A percentile compares a stretch with the other conserved stretches of the same genome.
These are phyloP conservation scores for Colletotrichum higginsianum DNA, from an alignment of 2,329 filamentous ascomycete species.

Conservation along the genomic window DNA sequence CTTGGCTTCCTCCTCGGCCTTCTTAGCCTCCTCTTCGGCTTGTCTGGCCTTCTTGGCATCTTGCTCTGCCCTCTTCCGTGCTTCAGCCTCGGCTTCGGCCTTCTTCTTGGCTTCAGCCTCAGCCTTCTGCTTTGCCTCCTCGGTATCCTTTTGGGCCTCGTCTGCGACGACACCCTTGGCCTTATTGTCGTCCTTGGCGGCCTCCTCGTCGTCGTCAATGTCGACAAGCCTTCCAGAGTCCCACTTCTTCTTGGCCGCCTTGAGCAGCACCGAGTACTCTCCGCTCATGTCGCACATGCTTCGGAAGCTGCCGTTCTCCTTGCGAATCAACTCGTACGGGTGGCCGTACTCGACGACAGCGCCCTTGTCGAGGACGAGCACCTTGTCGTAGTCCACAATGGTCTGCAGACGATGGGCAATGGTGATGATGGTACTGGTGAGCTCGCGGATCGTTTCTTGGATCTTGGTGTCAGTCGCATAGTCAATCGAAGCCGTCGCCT, in stretches of 20 bases:
- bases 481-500: conserved; percentile 97
- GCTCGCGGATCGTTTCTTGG: conserved; percentile 94
- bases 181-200: conserved; percentile 6
- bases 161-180: conserved; percentile 7
- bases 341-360: conserved; percentile 91
- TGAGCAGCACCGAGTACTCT: conserved; percentile 65
- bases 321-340: conserved; percentile 84
- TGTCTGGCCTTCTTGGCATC: conserved; percentile 29
- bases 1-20: conserved; percentile 21
- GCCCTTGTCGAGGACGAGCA: conserved; percentile 93
- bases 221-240: conserved; percentile 57
- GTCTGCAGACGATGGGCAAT: conserved; percentile 97
- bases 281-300: conserved; percentile 78
- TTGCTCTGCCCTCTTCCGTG: conserved; percentile 28
- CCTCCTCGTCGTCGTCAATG: conserved; percentile 43
- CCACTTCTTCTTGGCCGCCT: conserved; percentile 70
- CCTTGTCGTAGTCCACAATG: conserved; percentile 98
- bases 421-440: conserved; percentile 94
- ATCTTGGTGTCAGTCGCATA: conserved; percentile 97
- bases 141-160: conserved; percentile 22
- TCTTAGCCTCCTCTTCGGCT: conserved; percentile 32
- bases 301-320: conserved; percentile 75
- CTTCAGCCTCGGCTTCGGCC: conserved; percentile 18
- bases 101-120: conserved; percentile 22
- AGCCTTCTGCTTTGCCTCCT: conserved; percentile 26